These are phyloP conservation scores for Paracorniculantispora psalliotae DNA, from an alignment of 2,329 filamentous ascomycete species.

Conservation along the genomic window DNA sequence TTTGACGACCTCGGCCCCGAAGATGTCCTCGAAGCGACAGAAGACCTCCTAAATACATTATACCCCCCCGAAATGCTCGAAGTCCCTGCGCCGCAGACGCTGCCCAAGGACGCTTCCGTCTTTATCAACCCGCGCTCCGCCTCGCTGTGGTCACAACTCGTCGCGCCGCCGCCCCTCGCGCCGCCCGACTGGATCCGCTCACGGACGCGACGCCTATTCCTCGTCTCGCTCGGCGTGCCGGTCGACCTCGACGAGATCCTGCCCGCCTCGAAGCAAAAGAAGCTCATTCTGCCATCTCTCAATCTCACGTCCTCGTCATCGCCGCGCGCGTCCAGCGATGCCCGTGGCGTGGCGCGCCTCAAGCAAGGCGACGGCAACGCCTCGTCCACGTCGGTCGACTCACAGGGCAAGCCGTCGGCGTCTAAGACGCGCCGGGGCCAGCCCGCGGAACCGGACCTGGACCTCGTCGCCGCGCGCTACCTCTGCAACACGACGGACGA, in stretches of 20 bases:
- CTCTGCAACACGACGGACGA: slow-evolving; percentile 81
- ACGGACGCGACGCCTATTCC: slow-evolving; percentile 87
- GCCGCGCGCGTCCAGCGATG: slow-evolving; percentile 51
- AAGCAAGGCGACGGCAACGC: slow-evolving; percentile 46
- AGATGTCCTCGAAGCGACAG: slow-evolving; percentile 55
- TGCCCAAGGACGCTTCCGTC: slow-evolving; percentile 55
- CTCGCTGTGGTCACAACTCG: slow-evolving; percentile 93
- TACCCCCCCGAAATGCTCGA: slow-evolving; percentile 57
- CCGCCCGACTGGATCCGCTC: slow-evolving; percentile 98
- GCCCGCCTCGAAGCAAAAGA: slow-evolving; percentile 96
- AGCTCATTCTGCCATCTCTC: slow-evolving; percentile 85
- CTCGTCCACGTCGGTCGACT: slow-evolving; percentile 55
- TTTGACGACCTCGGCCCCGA: slow-evolving; percentile 58
- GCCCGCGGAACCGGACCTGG: slow-evolving; percentile 67
- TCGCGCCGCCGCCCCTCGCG: slow-evolving; percentile 88
- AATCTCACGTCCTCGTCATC: slow-evolving; percentile 56
- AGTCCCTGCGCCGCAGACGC: slow-evolving; percentile 44
- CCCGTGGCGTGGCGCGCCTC: slow-evolving; percentile 42
- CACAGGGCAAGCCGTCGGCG: slow-evolving; percentile 47
- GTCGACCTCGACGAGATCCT: slow-evolving; percentile 97
- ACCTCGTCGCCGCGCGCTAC: slow-evolving; percentile 72
- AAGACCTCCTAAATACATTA: slow-evolving; percentile 62
- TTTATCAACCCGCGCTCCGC: slow-evolving; percentile 83
- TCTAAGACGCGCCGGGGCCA: slow-evolving; percentile 48
- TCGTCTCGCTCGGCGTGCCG: slow-evolving; percentile 91